Evolutionary conservation across 129 eudicot genomes (phyloP).

Genomic region (Flaveria ramosissima): DNA sequence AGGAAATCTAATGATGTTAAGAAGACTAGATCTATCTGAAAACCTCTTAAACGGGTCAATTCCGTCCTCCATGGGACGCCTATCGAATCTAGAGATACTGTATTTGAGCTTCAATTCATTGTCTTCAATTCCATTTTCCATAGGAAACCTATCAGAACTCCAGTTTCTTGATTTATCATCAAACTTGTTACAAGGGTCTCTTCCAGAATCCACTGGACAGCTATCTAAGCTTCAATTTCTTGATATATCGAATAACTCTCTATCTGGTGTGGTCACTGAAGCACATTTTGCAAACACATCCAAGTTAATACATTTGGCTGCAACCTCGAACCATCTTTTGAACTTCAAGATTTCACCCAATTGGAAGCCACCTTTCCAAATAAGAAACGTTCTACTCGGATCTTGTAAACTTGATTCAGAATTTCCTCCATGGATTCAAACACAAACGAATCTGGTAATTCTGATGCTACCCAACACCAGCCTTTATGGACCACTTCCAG

Average conservation of each 20-base stretch:
- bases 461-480: constrained; percentile 34
- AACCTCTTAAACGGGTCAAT: constrained; percentile 33
- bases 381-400: constrained; percentile 15
- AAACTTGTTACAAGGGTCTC: constrained; percentile 29
- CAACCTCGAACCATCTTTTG: constrained; percentile 28
- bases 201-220: constrained; percentile 30
- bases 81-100: constrained; percentile 14
- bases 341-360: constrained; percentile 25
- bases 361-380: constrained; percentile 47
- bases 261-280: constrained; percentile 35
- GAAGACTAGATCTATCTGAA: constrained; percentile 25
- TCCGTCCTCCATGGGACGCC: constrained; percentile 25
- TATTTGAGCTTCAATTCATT: constrained; percentile 14
- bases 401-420: constrained; percentile 33
- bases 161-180: constrained; percentile 28
- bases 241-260: constrained; percentile 22
- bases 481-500: constrained; percentile 38
- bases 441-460: constrained; percentile 26
- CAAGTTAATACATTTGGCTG: constrained; percentile 27
- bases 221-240: constrained; percentile 30
- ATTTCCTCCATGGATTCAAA: constrained; percentile 44
- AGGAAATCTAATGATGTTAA: constrained; percentile 13
- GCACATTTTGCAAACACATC: constrained; percentile 39
- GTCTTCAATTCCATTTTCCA: constrained; percentile 24
- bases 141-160: constrained; percentile 38